Evolutionary conservation across 257 asterid genomes (phyloP), one percentile per base, ranked within the genome.

Genomic region (Petrea volubilis): DNA sequence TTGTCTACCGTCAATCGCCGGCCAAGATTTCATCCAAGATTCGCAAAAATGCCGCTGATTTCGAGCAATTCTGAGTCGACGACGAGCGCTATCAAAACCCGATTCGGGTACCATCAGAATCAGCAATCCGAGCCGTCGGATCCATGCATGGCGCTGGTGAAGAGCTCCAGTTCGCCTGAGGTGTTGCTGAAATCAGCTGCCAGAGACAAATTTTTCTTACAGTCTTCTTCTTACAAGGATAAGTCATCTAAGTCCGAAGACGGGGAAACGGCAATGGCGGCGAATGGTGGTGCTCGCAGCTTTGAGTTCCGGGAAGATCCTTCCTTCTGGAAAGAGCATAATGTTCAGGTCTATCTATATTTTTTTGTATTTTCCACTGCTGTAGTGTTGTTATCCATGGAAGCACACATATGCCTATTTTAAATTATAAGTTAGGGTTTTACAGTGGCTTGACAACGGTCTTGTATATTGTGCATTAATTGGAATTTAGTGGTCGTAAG

Each of bases 301-400:
- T 93, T 93, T 15, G 97, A 93, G 71, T 91, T 90, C 55, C 69
- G 67, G 2, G 91, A 83, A 21, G 96, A 90, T 73, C 98, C 95
- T 9, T 76, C 85, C 21, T 90, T 93, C 47, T 90, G 98, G 98
- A 87, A 88, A 64, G 97, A 93, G 28, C 96, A 90, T 21, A 93
- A 81, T 74, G 92, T 93, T 77, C 98, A 93, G 92, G 98, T 92
- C 47, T 12, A 2, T 51, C 1, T 15, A 1, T 20, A 34, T 23
- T 36, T 27, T 21, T 33, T 3, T 44, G 57, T 41, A 15, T 10
- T 33, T 25, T 1, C 0, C 4, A 15, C 18, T 5, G 47, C 3
- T 0, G 6, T 7, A 25, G n/a, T 31, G 6, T 31, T 29, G n/a
- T 40, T 31, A 59, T 59, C 31, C 23, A 2, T 8, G 43, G 64